A percentile compares a stretch with the other conserved stretches of the same genome.
These are phyloP conservation scores for Thielaviopsis cerberus DNA, from an alignment of 2,329 filamentous ascomycete species.

Conservation along the genomic window DNA sequence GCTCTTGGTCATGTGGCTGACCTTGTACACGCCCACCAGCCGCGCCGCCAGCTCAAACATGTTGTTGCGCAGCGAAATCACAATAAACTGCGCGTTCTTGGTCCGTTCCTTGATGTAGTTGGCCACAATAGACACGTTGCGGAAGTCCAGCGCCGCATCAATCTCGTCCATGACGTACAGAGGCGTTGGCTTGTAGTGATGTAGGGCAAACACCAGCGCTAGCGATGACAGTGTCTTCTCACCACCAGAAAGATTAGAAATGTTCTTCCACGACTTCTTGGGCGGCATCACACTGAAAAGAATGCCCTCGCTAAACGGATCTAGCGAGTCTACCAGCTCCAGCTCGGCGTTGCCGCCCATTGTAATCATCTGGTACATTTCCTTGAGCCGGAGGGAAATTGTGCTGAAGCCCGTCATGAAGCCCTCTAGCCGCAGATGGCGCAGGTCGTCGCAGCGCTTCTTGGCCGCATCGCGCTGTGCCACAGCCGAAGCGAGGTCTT, in stretches of 20 bases:
- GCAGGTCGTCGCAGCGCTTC: slow-evolving; percentile 79
- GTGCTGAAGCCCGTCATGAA: slow-evolving; percentile 97
- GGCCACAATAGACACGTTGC: slow-evolving; percentile 94
- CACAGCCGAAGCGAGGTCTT: slow-evolving; percentile 65
- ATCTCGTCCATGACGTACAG: slow-evolving; percentile 99
- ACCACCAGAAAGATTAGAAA: slow-evolving; percentile 82
- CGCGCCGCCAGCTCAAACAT: slow-evolving; percentile 98
- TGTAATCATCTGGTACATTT: slow-evolving; percentile 99
- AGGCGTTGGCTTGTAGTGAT: slow-evolving; percentile 95
- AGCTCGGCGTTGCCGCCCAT: slow-evolving; percentile 98
- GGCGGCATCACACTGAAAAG: slow-evolving; percentile 97
- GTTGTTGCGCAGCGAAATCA: slow-evolving; percentile 94
- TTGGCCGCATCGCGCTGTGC: slow-evolving; percentile 68
- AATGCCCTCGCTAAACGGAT: slow-evolving; percentile 94
- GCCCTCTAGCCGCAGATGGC: slow-evolving; percentile 73
- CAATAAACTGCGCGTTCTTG: slow-evolving; percentile 97
- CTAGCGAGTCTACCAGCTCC: slow-evolving; percentile 85
- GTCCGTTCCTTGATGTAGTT: slow-evolving; percentile 98
- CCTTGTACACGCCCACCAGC: slow-evolving; percentile 95
- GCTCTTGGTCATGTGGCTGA: slow-evolving; percentile 95
- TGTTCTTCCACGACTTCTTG: slow-evolving; percentile 99
- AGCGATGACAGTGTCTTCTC: slow-evolving; percentile 92
- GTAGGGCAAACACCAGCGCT: slow-evolving; percentile 90
- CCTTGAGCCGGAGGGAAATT: slow-evolving; percentile 87
- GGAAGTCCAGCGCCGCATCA: slow-evolving; percentile 90